Percentiles rank a stretch among this genome's conserved stretches.
Conservation (phyloP, 495 filamentous ascomycete species). For the Aspergillus conjunctus region DNA sequence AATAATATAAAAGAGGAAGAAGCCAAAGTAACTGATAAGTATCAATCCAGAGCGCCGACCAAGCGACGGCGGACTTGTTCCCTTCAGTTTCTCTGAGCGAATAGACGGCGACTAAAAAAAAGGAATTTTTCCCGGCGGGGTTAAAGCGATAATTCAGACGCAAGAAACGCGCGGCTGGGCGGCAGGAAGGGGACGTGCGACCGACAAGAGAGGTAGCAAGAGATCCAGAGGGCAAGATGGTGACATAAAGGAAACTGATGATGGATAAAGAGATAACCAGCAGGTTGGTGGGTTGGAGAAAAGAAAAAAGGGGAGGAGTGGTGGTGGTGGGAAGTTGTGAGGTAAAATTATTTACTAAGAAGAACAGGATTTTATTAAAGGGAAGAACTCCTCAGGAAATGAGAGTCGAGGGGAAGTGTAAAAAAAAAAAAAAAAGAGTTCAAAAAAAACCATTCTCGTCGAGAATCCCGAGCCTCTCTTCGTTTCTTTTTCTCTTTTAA, state of each 20-base stretch:
- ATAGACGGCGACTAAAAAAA: slow-evolving; percentile 14
- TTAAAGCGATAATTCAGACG: slow-evolving; percentile 32
- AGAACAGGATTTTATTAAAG: slow-evolving; percentile 26
- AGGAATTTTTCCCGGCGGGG: slow-evolving; percentile 26
- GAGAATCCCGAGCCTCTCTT: slow-evolving; percentile 22
- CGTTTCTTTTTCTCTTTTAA: slow-evolving; percentile 24
- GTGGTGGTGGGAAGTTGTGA: slow-evolving; percentile 39
- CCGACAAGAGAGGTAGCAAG: slow-evolving; percentile 16
- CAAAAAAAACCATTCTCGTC: slow-evolving; percentile 16
- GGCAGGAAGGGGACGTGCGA: slow-evolving; percentile 43
- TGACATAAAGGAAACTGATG: slow-evolving; percentile 53
- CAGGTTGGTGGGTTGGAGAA: slow-evolving; percentile 21
- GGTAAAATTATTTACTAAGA: slow-evolving; percentile 54
- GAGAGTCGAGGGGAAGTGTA: slow-evolving; percentile 14
- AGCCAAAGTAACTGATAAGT: slow-evolving; percentile 13
- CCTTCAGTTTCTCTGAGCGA: slow-evolving; percentile 6
- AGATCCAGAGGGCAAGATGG: slow-evolving; percentile 24
- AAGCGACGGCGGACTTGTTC: slow-evolving; percentile 8
- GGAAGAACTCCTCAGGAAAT: slow-evolving; percentile 11
- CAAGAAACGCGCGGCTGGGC: slow-evolving; percentile 52
- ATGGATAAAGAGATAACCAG: slow-evolving; percentile 42
- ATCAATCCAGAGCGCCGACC: slow-evolving; percentile 6
- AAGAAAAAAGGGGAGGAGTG: slow-evolving; percentile 31
- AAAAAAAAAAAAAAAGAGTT: slow-evolving; percentile 13
- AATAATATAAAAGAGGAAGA: slow-evolving; percentile 11